phyloP scores from a whole-genome alignment of 2,329 filamentous ascomycete species.

The Westerdykella ornata region DNA sequence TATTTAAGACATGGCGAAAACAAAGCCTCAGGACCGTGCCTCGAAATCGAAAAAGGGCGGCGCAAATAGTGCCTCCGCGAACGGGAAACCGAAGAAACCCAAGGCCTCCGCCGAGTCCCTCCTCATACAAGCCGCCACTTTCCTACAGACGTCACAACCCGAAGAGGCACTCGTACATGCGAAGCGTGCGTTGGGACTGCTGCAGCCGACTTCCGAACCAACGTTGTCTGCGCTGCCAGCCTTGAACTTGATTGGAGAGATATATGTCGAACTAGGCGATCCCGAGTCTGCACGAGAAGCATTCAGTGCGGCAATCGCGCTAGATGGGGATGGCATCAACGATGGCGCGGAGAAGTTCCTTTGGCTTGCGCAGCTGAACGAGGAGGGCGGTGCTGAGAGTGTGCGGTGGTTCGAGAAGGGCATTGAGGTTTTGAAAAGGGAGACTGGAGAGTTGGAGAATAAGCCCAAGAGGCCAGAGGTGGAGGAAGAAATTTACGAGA shows the following conservation, averaged over 20 bases:
- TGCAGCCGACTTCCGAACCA: constrained; percentile 36
- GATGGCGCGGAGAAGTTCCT: constrained; percentile 92
- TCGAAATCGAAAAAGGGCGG: constrained; percentile 29
- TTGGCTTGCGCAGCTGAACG: constrained; percentile 83
- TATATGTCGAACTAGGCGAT: constrained; percentile 76
- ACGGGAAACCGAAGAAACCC: constrained; percentile 41
- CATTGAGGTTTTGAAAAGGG: constrained; percentile 62
- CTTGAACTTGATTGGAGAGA: constrained; percentile 71
- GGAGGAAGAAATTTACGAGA: constrained; percentile 51
- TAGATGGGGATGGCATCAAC: constrained; percentile 73
- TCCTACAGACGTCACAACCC: constrained; percentile 54
- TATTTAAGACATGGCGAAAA: constrained; percentile 44
- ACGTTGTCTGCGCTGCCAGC: constrained; percentile 54
- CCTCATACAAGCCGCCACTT: constrained; percentile 50
- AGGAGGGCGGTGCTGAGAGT: constrained; percentile 54
- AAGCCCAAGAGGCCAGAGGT: constrained; percentile 33
- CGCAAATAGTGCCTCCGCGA: constrained; percentile 31
- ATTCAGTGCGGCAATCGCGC: constrained; percentile 64
- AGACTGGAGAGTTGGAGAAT: constrained; percentile 58
- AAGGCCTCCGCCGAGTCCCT: constrained; percentile 50
- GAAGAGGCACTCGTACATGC: constrained; percentile 52
- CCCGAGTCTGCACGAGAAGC: constrained; percentile 64
- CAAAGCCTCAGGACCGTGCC: constrained; percentile 43
- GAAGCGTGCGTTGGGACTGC: constrained; percentile 47
- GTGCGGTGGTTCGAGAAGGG: constrained; percentile 60